A percentile compares a stretch with the other conserved stretches of the same genome.
Conservation (phyloP, 2,329 filamentous ascomycete species). For the Chaetomiaceae sp. region DNA sequence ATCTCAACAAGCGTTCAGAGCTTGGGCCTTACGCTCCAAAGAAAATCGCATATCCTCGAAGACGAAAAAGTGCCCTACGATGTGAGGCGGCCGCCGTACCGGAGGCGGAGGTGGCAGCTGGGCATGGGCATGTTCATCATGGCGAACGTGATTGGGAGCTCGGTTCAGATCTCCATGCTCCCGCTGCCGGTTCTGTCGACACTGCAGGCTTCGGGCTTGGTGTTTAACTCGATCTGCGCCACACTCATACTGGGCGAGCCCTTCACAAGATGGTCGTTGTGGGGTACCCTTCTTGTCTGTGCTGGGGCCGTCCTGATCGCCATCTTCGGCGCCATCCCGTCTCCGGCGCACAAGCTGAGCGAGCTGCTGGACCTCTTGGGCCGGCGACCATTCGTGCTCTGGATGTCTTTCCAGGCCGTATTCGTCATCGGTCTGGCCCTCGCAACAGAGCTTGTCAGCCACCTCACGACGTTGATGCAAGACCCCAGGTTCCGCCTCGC, state of each 20-base stretch:
- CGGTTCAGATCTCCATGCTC: constrained; percentile 94
- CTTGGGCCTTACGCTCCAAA: constrained; percentile 88
- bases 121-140: constrained; percentile 97
- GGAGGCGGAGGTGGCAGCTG: constrained; percentile 87
- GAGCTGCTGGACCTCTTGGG: constrained; percentile 75
- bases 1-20: constrained; percentile 93
- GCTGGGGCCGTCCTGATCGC: constrained; percentile 87
- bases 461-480: constrained; percentile 48
- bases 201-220: constrained; percentile 88
- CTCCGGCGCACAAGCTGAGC: constrained; percentile 80
- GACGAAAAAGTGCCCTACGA: constrained; percentile 83
- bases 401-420: constrained; percentile 78
- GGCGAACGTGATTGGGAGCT: constrained; percentile 89
- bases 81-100: constrained; percentile 78
- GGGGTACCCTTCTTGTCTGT: constrained; percentile 84
- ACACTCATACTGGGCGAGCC: constrained; percentile 88
- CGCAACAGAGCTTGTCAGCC: constrained; percentile 52
- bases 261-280: constrained; percentile 88
- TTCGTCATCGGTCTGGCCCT: constrained; percentile 66
- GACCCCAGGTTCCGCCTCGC: constrained; percentile 67
- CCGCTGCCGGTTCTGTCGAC: constrained; percentile 92
- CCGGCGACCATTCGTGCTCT: constrained; percentile 71
- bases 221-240: constrained; percentile 98
- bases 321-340: constrained; percentile 87
- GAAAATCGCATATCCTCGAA: constrained; percentile 96